Conservation (phyloP, 306 rosid genomes). For the Malus sylvestris region DNA sequence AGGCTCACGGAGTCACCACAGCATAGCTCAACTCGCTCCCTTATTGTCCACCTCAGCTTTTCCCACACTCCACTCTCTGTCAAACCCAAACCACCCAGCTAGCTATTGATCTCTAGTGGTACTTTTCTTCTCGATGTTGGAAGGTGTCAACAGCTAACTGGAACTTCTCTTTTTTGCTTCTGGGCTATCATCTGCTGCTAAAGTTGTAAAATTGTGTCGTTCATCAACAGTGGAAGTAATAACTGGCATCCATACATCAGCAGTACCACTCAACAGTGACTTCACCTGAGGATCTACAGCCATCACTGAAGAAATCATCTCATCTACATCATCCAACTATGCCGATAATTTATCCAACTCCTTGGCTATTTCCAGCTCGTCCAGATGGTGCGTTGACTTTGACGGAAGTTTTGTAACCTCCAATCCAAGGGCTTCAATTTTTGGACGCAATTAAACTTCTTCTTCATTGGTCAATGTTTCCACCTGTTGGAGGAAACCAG, state of each 20-base stretch:
- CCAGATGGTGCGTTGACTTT: slow-evolving; percentile 48
- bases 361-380: slow-evolving; percentile 81
- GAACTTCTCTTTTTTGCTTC: slow-evolving; percentile 24
- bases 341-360: slow-evolving; percentile 83
- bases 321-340: slow-evolving; percentile 77
- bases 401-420: slow-evolving; percentile 88
- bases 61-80: too few relatives aligned
- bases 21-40: too few relatives aligned
- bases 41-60: too few relatives aligned
- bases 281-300: slow-evolving; percentile 83
- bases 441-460: slow-evolving; percentile 84
- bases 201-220: slow-evolving; percentile 51
- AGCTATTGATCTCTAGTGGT: background rate
- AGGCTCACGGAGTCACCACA: too few relatives aligned
- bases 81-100: background rate
- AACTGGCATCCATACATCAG: slow-evolving; percentile 86
- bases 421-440: slow-evolving; percentile 88
- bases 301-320: slow-evolving; percentile 78
- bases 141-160: slow-evolving; percentile 15
- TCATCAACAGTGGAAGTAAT: slow-evolving; percentile 76
- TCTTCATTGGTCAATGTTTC: slow-evolving; percentile 81
- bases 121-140: background rate
- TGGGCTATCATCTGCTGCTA: slow-evolving; percentile 31
- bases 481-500: slow-evolving; percentile 72
- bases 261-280: slow-evolving; percentile 74